Evolutionary conservation across 2,329 filamentous ascomycete species (phyloP), one percentile per base, ranked within the genome.

Genomic region (Pyricularia pennisetigena): DNA sequence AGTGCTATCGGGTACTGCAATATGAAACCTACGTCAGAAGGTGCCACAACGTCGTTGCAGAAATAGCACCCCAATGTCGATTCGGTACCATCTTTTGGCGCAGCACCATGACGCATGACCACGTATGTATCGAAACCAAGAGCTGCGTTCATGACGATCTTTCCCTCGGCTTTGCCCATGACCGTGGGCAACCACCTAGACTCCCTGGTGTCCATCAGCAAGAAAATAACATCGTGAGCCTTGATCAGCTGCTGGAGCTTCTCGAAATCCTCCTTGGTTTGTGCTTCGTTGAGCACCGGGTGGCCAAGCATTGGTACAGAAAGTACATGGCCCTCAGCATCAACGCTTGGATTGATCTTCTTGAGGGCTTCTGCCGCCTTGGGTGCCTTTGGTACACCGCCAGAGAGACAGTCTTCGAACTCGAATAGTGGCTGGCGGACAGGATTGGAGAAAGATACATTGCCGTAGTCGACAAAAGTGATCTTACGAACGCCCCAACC

Each of bases 131-230:
- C 95, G 75, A 99, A 99, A 0, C 95, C 95, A 3, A 99, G 84
- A 1, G 95, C 95, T 8, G 94, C 93, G 77, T 98, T 99, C 86
- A 99, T 90, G 28, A 99, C 94, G 71, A 98, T 92, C 80, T 99
- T 99, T 41, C 90, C 91, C 2, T 89, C 87, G 3, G 94, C 90
- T 78, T 98, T 99, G 59, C 91, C 94, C 89, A 99, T 97, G 20
- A 99, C 88, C 0, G 94, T 98, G 0, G 95, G 95, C 59, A 99
- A 82, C 95, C 95, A 99, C 71, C 95, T 85, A 64, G 92, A 95
- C 79, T 99, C 95, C 70, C 95, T 85, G 10, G 93, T 97, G 74
- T 98, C 94, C 93, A 98, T 97, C 4, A 99, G 85, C n/a, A 99
- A 82, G 76, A 99, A 99, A 29, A 99, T 89, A 23, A 86, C 94